Evolutionary conservation across 2,329 filamentous ascomycete genomes (phyloP).

Genomic region (Beauveria pseudobassiana): DNA sequence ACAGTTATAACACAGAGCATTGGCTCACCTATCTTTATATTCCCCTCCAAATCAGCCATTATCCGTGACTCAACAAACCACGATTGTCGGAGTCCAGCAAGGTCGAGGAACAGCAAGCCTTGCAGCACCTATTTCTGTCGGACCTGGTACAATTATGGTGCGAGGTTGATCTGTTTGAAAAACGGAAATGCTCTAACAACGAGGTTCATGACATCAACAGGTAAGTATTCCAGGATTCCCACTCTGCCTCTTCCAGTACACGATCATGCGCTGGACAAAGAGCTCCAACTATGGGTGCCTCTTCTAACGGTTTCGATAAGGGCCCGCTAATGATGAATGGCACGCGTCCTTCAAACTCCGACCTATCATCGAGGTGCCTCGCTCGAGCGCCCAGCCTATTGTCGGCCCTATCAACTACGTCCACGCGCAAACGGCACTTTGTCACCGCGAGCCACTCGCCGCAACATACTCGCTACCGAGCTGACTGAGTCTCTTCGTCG

Average conservation of each 20-base stretch:
- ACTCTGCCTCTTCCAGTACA: constrained; percentile 63
- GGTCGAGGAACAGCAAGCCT: too few relatives aligned
- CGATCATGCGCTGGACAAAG: constrained; percentile 46
- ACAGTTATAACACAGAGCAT: too few relatives aligned
- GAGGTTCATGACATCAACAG: too few relatives aligned
- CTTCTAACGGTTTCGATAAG: constrained; percentile 53
- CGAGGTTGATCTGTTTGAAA: too few relatives aligned
- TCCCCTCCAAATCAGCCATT: too few relatives aligned
- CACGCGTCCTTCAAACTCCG: constrained; percentile 39
- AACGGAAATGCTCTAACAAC: too few relatives aligned
- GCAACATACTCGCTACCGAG: constrained; percentile 94
- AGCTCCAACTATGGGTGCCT: constrained; percentile 36
- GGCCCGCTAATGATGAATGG: constrained; percentile 59
- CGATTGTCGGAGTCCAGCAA: too few relatives aligned
- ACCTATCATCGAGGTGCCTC: constrained; percentile 55
- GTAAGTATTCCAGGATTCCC: constrained; percentile 54
- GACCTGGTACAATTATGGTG: too few relatives aligned
- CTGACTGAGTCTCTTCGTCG: constrained; percentile 86
- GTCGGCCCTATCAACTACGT: constrained; percentile 58
- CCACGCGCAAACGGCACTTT: constrained; percentile 65
- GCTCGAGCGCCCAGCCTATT: constrained; percentile 69
- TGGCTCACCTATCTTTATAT: too few relatives aligned
- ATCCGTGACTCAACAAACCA: too few relatives aligned
- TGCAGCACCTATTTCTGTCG: too few relatives aligned
- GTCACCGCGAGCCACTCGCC: constrained; percentile 82